Conservation (phyloP, 352 stramenopile species). For the Aphanomyces invadans region DNA sequence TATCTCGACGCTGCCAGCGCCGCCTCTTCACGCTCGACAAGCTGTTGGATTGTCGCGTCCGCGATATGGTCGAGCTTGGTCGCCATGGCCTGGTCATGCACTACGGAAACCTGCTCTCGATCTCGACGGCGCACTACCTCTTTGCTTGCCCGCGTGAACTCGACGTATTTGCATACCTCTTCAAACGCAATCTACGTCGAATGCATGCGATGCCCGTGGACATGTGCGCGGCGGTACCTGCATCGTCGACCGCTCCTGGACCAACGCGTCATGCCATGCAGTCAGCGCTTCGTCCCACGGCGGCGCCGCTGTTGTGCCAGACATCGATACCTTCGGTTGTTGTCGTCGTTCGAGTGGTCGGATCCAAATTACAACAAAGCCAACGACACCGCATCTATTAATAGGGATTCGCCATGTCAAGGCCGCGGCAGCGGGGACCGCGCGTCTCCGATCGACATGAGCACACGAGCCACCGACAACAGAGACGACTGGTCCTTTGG, state of each 20-base stretch:
- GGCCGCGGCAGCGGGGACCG: too few species aligned
- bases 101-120: too few species aligned
- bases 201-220: slow-evolving; percentile 26
- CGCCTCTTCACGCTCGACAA: too few species aligned
- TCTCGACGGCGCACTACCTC: too few species aligned
- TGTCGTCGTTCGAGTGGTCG: too few species aligned
- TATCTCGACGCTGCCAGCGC: too few species aligned
- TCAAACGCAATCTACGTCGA: slow-evolving; percentile 31
- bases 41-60: too few species aligned
- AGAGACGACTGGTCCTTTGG: not conserved
- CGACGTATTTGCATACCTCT: not conserved
- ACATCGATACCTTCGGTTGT: too few species aligned
- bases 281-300: not conserved
- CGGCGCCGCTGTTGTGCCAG: too few species aligned
- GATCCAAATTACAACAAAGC: not conserved
- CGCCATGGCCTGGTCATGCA: too few species aligned
- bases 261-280: not conserved
- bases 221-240: not conserved
- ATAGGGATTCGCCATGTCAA: too few species aligned
- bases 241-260: not conserved
- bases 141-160: not conserved
- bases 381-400: not conserved
- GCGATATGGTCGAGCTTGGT: too few species aligned
- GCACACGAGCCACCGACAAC: not conserved
- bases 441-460: not conserved